Base-by-base conservation (phyloP, 2,329 filamentous ascomycete genomes). In the Lecanosticta acicola region DNA sequence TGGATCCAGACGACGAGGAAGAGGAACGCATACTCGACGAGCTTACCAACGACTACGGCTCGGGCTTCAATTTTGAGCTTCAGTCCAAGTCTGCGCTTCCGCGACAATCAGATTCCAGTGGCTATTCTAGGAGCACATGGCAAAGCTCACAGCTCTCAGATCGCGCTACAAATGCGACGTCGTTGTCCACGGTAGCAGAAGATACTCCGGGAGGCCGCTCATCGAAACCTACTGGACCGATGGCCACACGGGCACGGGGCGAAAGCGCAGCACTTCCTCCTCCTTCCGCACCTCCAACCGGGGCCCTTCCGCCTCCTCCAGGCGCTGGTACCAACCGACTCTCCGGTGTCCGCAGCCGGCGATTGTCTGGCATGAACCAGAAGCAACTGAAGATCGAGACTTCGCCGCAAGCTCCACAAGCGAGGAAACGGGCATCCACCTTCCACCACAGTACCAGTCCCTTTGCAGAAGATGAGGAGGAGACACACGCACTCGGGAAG, bases 351-450 rank as follows among this genome's bases (percentile, higher is more conserved):
- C 59, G 87, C 43, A 87, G 78, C 57, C 79, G 90, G 49, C 79
- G 90, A 51, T 70, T 94, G 24, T 95, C 90, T 3, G 86, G 85
- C 5, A 83, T 87, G 57, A 87, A 87, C 58, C 71, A 79, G 11
- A 90, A 86, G 63, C 85, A 90, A 59, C 72, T 97, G 41, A 94
- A 89, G 68, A 96, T 97, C 45, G 87, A 96, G 66, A 96, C 89
- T 9, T 70, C 66, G 9, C 54, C 68, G 39, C 68, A 64, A 41
- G 66, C 36, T 18, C 45, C 66, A 11, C 54, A 55, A 3, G 39
- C 32, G 11, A 53, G 59, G 16, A 59, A 59, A 39, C 54, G 61
- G 39, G 60, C 61, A 11, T 63, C 61, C 13, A 64, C 61, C 3
- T 59, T 62, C 45, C 58, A 64, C 49, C 56, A 57, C 24, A 54